Base-by-base conservation (phyloP, 495 filamentous ascomycete genomes). In the Talaromyces stipitatus region DNA sequence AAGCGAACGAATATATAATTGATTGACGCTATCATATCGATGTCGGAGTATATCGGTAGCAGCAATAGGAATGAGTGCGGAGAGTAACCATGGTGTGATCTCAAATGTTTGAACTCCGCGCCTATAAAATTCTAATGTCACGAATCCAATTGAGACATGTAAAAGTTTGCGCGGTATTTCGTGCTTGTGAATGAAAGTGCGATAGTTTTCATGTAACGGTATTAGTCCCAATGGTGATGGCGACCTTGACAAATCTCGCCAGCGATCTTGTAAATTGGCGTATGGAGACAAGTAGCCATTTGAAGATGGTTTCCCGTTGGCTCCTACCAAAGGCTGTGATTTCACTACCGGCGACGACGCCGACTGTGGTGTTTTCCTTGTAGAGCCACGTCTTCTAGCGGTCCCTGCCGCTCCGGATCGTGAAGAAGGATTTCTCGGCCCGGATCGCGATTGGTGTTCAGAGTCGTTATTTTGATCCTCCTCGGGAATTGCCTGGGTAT, bases 201-300 rank as follows among this genome's bases (percentile, higher is more conserved):
- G 69, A 66, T 80, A 72, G 58, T 73, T 62, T 26, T 76, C 77
- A 67, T 99, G 94, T 62, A 97, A 91, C 22, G 94, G 94, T 58
- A 99, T 99, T 5, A 99, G 81, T 18, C 95, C 94, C 12, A 98
- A 79, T 4, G 94, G 94, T 56, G 86, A 91, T 2, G 94, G 94
- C 55, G 88, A 92, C 58, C 94, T 82, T 55, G 90, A 95, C 62
- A 96, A 74, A 63, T 89, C 85, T 32, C 87, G 82, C 85, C 88
- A 92, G 64, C 76, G 82, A 68, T 86, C 84, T 8, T 77, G 73
- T 11, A 75, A 66, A 5, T 78, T 77, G 28, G 75, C 69, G 10
- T 80, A 73, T 24, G 87, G 86, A 10, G 85, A 85, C n/a, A 95
- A 78, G 61, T 90, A 82, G 27, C 86, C 88, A 65, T 92, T 88